A percentile compares a stretch with the other conserved stretches of the same genome.
Evolutionary conservation across 78 protist species (phyloP).

Genomic region (Dictyostelium purpureum): DNA sequence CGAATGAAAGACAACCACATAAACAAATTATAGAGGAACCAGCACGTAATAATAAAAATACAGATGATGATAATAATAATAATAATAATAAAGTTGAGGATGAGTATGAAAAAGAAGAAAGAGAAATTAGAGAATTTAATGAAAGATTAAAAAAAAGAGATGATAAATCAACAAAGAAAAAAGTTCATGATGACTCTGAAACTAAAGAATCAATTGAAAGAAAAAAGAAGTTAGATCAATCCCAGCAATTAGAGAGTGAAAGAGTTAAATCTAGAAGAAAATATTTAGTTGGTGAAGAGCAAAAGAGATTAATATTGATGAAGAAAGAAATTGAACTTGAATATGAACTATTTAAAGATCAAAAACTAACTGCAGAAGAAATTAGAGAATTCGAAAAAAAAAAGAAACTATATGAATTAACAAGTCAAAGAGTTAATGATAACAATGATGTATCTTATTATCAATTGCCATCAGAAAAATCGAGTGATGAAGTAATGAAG

Average conservation of each 20-base stretch:
- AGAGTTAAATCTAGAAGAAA: slow-evolving; percentile 74
- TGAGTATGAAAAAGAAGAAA: slow-evolving; percentile 74
- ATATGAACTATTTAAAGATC: slow-evolving; percentile 80
- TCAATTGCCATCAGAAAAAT: not conserved
- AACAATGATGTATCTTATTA: not conserved
- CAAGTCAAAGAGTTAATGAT: slow-evolving; percentile 58
- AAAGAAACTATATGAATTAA: slow-evolving; percentile 79
- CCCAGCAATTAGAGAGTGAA: slow-evolving; percentile 24
- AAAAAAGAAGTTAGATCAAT: not conserved
- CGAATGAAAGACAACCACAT: not conserved
- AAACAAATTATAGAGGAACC: slow-evolving; percentile 23
- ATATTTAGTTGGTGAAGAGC: slow-evolving; percentile 68
- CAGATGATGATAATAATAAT: not conserved
- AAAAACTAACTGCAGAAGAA: slow-evolving; percentile 83
- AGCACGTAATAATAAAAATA: not conserved
- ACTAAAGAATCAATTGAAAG: slow-evolving; percentile 24
- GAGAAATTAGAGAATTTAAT: slow-evolving; percentile 66
- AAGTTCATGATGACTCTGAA: not conserved
- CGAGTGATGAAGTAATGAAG: not conserved
- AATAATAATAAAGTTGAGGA: slow-evolving; percentile 30
- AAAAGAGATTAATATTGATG: slow-evolving; percentile 50
- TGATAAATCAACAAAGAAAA: slow-evolving; percentile 54
- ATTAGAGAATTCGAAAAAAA: slow-evolving; percentile 65
- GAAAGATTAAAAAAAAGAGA: slow-evolving; percentile 75
- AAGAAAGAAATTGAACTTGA: slow-evolving; percentile 75